phyloP scores from a whole-genome alignment of 768 basidiomycete genomes.

The Mycena epipterygia region DNA sequence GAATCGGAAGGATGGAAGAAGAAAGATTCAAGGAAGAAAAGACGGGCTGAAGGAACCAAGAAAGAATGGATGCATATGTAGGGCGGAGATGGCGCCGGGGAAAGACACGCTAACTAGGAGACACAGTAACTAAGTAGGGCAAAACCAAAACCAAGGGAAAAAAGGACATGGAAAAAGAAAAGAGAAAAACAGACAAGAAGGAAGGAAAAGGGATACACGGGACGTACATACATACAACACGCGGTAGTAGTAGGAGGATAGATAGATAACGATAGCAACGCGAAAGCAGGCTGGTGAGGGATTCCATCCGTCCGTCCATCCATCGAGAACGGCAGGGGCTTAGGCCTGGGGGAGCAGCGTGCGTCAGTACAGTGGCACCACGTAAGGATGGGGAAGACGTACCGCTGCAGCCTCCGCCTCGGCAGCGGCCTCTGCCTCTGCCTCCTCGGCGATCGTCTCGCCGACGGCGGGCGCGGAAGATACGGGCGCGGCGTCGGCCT shows the following conservation, averaged over 20 bases:
- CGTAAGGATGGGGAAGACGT: not conserved
- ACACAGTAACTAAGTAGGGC: not conserved
- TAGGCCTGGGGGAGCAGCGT: conserved; percentile 15
- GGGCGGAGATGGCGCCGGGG: not conserved
- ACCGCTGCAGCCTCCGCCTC: conserved; percentile 39
- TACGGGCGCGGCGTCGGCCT: conserved; percentile 50
- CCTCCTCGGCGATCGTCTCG: conserved; percentile 60
- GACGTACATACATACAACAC: conserved; percentile 35
- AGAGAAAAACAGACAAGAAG: not conserved
- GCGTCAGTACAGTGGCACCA: not conserved
- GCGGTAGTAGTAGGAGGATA: conserved; percentile 22
- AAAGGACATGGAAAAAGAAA: not conserved
- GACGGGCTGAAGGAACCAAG: no score
- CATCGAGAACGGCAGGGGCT: not conserved
- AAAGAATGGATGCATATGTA: not conserved
- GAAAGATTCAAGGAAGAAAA: no score
- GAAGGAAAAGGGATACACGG: not conserved
- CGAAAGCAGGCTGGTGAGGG: not conserved
- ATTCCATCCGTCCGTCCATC: not conserved
- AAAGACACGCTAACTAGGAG: no score
- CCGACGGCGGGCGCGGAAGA: conserved; percentile 42
- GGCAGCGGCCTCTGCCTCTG: conserved; percentile 48
- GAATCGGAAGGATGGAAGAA: no score
- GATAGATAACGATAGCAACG: conserved; percentile 31
- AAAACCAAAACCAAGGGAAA: not conserved